phyloP scores from a whole-genome alignment of 2,329 filamentous ascomycete species.

The Aspergillus felis region DNA sequence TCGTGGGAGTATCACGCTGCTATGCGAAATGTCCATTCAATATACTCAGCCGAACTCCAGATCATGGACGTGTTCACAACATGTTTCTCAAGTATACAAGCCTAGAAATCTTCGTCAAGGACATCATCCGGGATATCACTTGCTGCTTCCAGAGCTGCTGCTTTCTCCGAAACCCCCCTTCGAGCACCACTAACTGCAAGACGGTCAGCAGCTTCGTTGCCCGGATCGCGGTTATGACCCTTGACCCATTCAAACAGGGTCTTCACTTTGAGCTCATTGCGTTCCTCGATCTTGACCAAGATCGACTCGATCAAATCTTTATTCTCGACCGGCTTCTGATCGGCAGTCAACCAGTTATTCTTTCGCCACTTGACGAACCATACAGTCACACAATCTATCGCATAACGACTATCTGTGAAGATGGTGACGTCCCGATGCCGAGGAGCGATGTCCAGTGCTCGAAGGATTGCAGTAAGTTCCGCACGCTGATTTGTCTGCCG shows the following conservation, averaged over 20 bases:
- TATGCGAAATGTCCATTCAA: not conserved
- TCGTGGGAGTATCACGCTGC: not conserved
- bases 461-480: constrained; percentile 83
- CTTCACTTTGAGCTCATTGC: constrained; percentile 55
- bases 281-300: constrained; percentile 65
- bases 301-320: constrained; percentile 76
- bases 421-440: constrained; percentile 68
- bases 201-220: constrained; percentile 76
- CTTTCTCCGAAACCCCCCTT: constrained; percentile 29
- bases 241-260: constrained; percentile 87
- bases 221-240: constrained; percentile 68
- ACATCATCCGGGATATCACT: constrained; percentile 23
- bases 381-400: constrained; percentile 80
- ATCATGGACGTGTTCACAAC: not conserved
- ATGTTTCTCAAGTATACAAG: not conserved
- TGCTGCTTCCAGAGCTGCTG: constrained; percentile 19
- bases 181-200: constrained; percentile 68
- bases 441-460: constrained; percentile 73
- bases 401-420: constrained; percentile 83
- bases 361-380: constrained; percentile 77
- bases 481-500: constrained; percentile 92
- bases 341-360: constrained; percentile 73
- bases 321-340: constrained; percentile 74
- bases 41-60: not conserved
- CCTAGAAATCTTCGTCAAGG: constrained; percentile 24